These are phyloP conservation scores for Globisporangium rhizosaccharum DNA, from an alignment of 352 stramenopile species.

Conservation along the genomic window DNA sequence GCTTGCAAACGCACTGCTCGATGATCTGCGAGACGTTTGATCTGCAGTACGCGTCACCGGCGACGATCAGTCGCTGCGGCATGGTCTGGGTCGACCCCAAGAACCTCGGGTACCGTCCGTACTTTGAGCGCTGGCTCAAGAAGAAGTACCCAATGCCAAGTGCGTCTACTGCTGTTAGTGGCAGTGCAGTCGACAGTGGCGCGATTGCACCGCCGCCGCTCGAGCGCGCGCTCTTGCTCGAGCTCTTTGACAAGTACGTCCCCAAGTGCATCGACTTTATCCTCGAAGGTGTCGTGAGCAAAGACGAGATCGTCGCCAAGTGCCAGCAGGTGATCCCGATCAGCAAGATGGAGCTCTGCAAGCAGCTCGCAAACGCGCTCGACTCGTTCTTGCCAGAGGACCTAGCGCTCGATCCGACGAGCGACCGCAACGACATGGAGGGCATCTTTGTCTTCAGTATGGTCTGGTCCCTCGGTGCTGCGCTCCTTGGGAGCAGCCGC, in stretches of 20 bases:
- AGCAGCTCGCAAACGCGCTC: constrained; percentile 91
- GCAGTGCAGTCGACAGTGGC: background rate
- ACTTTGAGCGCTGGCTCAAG: constrained; percentile 93
- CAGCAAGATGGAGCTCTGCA: constrained; percentile 94
- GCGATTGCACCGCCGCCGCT: constrained; percentile 20
- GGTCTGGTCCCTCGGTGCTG: constrained; percentile 90
- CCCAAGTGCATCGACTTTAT: constrained; percentile 90
- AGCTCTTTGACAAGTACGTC: constrained; percentile 94
- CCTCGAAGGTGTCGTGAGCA: constrained; percentile 83
- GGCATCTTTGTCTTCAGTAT: constrained; percentile 92
- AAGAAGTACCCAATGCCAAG: constrained; percentile 67
- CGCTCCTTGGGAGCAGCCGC: constrained; percentile 74
- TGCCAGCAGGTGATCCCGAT: constrained; percentile 91
- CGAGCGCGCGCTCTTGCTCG: constrained; percentile 54
- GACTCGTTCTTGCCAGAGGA: constrained; percentile 78
- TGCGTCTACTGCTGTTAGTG: background rate
- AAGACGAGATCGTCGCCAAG: constrained; percentile 88
- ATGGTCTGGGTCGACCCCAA: constrained; percentile 98
- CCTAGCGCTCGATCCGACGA: constrained; percentile 37
- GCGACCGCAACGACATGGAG: constrained; percentile 74
- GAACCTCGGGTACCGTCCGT: constrained; percentile 93
- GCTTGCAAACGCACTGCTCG: constrained; percentile 87
- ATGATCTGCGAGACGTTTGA: constrained; percentile 97
- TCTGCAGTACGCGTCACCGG: constrained; percentile 93
- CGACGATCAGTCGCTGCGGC: constrained; percentile 92